Conservation (phyloP, 202 grass and related monocot species). For the Musa balbisiana region DNA sequence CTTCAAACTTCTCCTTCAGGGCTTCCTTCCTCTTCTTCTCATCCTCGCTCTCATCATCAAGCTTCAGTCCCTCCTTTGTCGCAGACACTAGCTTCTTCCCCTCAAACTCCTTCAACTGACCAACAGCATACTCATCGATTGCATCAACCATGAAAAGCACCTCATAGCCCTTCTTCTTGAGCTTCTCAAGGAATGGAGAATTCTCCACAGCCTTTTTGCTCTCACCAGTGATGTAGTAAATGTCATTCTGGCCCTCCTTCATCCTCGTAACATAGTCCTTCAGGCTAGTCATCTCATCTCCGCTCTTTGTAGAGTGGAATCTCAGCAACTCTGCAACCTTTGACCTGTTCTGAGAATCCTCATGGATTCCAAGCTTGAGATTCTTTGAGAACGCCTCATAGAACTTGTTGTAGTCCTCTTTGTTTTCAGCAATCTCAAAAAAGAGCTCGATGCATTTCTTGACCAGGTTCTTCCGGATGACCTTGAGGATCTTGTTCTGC, state of each 20-base stretch:
- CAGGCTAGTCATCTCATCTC: not conserved
- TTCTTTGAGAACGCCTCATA: constrained; percentile 1
- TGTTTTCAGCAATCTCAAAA: not conserved
- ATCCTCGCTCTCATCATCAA: not conserved
- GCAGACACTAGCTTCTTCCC: not conserved
- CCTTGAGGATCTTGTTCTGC: not conserved
- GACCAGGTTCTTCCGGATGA: not conserved
- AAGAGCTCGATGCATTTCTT: not conserved
- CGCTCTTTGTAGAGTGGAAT: not conserved
- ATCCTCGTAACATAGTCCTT: constrained; percentile 1
- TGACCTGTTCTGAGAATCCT: constrained; percentile 1
- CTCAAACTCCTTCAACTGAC: not conserved
- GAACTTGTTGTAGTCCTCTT: not conserved
- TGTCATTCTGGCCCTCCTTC: not conserved
- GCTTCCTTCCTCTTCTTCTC: not conserved
- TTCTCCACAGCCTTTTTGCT: not conserved
- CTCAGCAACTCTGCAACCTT: not conserved
- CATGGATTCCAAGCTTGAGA: not conserved
- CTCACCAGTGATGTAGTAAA: not conserved
- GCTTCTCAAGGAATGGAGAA: not conserved
- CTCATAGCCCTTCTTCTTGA: constrained; percentile 1
- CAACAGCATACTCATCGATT: not conserved
- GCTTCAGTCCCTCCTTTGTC: not conserved
- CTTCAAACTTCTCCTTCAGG: not conserved
- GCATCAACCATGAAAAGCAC: constrained; percentile 1